Percentiles rank a stretch among this genome's conserved stretches.
phyloP scores from a whole-genome alignment of 1,139 yeast genomes.

The Hansenula lynferdii region DNA sequence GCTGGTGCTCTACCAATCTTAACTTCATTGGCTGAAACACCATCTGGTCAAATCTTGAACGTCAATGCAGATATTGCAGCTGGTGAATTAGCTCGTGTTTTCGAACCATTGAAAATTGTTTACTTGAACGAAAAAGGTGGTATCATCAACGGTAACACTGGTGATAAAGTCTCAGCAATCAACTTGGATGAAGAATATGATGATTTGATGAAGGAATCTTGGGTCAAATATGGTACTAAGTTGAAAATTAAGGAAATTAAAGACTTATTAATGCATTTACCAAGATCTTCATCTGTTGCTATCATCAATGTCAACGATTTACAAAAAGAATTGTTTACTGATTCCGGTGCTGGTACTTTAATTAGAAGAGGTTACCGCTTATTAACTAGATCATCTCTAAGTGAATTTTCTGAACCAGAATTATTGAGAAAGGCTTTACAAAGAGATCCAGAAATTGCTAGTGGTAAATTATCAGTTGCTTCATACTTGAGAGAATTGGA shows the following conservation, averaged over 20 bases:
- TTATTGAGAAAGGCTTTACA: constrained; percentile 69
- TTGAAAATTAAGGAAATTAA: constrained; percentile 94
- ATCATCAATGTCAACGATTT: constrained; percentile 91
- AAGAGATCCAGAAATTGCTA: constrained; percentile 69
- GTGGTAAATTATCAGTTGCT: constrained; percentile 74
- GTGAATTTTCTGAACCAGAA: constrained; percentile 75
- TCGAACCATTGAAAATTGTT: constrained; percentile 94
- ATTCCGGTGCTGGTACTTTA: constrained; percentile 98
- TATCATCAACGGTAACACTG: constrained; percentile 85
- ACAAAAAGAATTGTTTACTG: constrained; percentile 96
- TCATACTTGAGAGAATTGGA: constrained; percentile 75
- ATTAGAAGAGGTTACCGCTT: constrained; percentile 96
- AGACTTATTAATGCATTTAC: constrained; percentile 87
- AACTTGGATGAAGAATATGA: constrained; percentile 97
- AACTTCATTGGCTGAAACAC: constrained; percentile 94
- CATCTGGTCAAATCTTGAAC: constrained; percentile 92
- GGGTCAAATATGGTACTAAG: constrained; percentile 99
- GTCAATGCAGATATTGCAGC: constrained; percentile 99
- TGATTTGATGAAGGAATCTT: constrained; percentile 80
- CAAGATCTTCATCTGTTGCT: constrained; percentile 97
- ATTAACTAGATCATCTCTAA: constrained; percentile 60
- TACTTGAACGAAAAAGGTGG: constrained; percentile 98
- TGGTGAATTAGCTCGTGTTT: constrained; percentile 93
- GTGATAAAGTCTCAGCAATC: constrained; percentile 84
- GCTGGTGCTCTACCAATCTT: constrained; percentile 96